Base-by-base conservation (phyloP, 768 basidiomycete genomes). In the Boletus sp. region DNA sequence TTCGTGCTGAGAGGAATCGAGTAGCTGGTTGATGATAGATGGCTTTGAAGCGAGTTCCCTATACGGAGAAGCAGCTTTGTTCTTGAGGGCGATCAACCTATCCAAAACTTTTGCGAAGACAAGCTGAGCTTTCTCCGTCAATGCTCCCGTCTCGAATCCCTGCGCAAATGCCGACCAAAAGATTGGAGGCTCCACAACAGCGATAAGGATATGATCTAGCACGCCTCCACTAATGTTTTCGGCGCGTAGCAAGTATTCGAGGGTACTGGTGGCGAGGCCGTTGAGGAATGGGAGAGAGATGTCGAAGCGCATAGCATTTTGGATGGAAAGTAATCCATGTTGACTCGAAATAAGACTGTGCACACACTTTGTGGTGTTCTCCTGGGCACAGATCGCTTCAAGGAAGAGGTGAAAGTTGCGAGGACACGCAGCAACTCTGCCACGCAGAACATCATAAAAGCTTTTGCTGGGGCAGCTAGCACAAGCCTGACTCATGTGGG, bases 51-150 rank as follows among this genome's bases (percentile, higher is more conserved):
- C 76, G 35, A 78, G 58, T 12, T 72, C 64, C 50, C 77, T 75
- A 56, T 83, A 81, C 0, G 70, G 60, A 1, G 64, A 65, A 1
- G 74, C 66, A 11, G 69, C 59, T 7, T 66, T 73, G 8, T 60
- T 69, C 5, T 78, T 72, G 18, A 82, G 68, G 14, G 55, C 61
- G 36, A 81, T 64, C 39, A 86, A 69, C 52, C 80, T 77, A 24
- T 80, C 71, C 3, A 86, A 71, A 7, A 84, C 66, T 76, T 76
- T 80, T 5, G 76, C 79, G 51, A 84, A 83, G 32, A 71, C 66
- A 35, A 63, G 57, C 56, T 80, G 76, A 2, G 73, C 77, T 0
- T 65, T 55, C 15, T 75, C 74, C 8, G 59, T 28, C 44, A 82
- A 66, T 0, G 57, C 32, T 15, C 69, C 69, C 0, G 56, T 56